Evolutionary conservation across 1,284 basidiomycete genomes (phyloP), one percentile per base, ranked within the genome.

Genomic region (Earliella scabrosa): DNA sequence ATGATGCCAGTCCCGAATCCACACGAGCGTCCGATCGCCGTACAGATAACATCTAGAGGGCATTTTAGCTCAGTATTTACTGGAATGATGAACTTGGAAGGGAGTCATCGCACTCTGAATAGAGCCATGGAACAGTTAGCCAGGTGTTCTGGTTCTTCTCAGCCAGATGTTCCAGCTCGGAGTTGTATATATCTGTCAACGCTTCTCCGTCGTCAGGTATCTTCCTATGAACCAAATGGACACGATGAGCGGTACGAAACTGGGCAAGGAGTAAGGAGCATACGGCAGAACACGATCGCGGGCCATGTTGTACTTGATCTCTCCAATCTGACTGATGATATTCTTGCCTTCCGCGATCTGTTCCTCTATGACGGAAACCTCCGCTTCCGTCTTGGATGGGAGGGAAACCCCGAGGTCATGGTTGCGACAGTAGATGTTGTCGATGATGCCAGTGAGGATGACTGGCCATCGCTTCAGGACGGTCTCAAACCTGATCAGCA

Each of bases 61-160:
- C 0, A 24, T n/a, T 7, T 16, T 4, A 29, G 24, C 27, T 10
- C 23, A 14, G n/a, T 14, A 24, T 11, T 2, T n/a, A 16, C 11
- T n/a, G 14, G 23, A 8, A 6, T 7, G 29, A 20, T 6, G n/a
- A 45, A 3, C 21, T 11, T 20, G 18, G 7, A 16, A 23, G 24
- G 18, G 21, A 8, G 44, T 27, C 29, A n/a, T 24, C 43, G 11
- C 78, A 97, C 86, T 98, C 97, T 57, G 95, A 93, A 70, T 84
- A 98, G 13, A 99, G 80, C 95, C 96, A 98, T 4, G 95, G 92
- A 8, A 92, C 87, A 2, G 84, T 90, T 70, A 95, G 95, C 97
- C 97, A 99, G 0, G 88, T 92, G 63, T 88, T 81, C 59, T 84
- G 80, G 1, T 79, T 76, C 1, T 78, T 71, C 11, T 75, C 67